A percentile compares a stretch with the other conserved stretches of the same genome.
Conservation (phyloP, 2,329 filamentous ascomycete species). For the Epichloe sibirici region DNA sequence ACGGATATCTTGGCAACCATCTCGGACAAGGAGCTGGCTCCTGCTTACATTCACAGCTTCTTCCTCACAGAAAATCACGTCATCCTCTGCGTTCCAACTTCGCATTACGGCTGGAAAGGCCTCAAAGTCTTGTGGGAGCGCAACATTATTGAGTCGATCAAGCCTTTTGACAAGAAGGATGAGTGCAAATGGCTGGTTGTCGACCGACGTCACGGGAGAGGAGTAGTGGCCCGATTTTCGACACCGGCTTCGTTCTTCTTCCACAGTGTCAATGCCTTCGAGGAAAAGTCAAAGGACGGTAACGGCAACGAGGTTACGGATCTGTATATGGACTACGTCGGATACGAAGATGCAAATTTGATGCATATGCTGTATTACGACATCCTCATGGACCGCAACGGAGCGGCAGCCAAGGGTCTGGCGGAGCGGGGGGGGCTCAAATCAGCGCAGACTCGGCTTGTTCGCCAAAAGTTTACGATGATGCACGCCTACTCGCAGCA, state of each 20-base stretch:
- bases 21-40: slow-evolving; percentile 29
- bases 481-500: slow-evolving; percentile 15
- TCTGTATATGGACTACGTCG: slow-evolving; percentile 53
- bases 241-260: slow-evolving; percentile 65
- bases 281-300: slow-evolving; percentile 36
- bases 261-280: slow-evolving; percentile 67
- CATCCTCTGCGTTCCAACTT: slow-evolving; percentile 59
- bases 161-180: slow-evolving; percentile 43
- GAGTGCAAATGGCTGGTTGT: slow-evolving; percentile 62
- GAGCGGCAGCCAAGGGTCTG: slow-evolving; percentile 31
- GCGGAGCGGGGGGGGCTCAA: slow-evolving; percentile 26
- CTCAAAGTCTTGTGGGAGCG: slow-evolving; percentile 48
- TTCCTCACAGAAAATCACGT: slow-evolving; percentile 62
- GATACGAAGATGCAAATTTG: slow-evolving; percentile 53
- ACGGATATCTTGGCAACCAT: slow-evolving; percentile 63
- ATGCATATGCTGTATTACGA: slow-evolving; percentile 59
- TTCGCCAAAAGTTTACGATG: slow-evolving; percentile 32
- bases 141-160: slow-evolving; percentile 58
- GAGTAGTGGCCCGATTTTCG: slow-evolving; percentile 57
- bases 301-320: slow-evolving; percentile 22
- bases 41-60: slow-evolving; percentile 75
- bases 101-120: slow-evolving; percentile 46
- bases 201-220: slow-evolving; percentile 48
- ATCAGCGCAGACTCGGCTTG: slow-evolving; percentile 23
- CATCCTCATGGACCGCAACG: slow-evolving; percentile 44